Evolutionary conservation across 331 rosid genomes (phyloP).

Genomic region (Stylosanthes scabra): DNA sequence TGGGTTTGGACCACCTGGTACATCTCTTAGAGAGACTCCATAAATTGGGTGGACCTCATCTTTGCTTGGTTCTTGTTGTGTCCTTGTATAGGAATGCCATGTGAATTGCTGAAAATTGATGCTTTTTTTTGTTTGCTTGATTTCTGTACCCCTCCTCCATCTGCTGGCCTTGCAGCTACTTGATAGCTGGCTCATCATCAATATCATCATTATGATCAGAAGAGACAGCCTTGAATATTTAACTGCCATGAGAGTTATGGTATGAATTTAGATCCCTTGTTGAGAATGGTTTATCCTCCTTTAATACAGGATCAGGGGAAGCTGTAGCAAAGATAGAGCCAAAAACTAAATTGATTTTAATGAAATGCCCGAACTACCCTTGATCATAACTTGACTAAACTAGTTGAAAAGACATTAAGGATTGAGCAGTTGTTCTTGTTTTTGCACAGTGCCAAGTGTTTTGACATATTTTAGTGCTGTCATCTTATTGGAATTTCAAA

Average conservation of each 20-base stretch:
- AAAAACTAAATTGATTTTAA: constrained; percentile 43
- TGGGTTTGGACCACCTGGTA: constrained; percentile 92
- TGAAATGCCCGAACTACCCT: constrained; percentile 66
- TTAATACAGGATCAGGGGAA: constrained; percentile 52
- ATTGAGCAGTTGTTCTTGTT: constrained; percentile 17
- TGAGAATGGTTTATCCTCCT: constrained; percentile 41
- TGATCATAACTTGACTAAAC: constrained; percentile 7
- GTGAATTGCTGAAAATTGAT: constrained; percentile 44
- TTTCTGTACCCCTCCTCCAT: constrained; percentile 46
- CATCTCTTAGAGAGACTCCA: constrained; percentile 64
- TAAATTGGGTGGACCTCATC: constrained; percentile 36
- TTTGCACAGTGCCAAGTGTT: constrained; percentile 5
- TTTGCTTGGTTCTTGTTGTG: constrained; percentile 44
- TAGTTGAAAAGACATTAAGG: constrained; percentile 33
- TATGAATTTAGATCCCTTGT: constrained; percentile 38
- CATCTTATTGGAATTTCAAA: constrained; percentile 7
- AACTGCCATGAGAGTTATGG: constrained; percentile 54
- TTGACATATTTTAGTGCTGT: neutral
- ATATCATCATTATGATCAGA: constrained; percentile 55
- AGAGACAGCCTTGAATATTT: constrained; percentile 51
- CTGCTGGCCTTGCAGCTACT: constrained; percentile 49
- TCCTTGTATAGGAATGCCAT: constrained; percentile 50
- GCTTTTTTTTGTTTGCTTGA: constrained; percentile 45
- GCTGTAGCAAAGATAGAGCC: constrained; percentile 56
- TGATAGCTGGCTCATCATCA: constrained; percentile 60